Conservation (phyloP, 164 flowering plant genomes). For the Chloranthus sessilifolius region DNA sequence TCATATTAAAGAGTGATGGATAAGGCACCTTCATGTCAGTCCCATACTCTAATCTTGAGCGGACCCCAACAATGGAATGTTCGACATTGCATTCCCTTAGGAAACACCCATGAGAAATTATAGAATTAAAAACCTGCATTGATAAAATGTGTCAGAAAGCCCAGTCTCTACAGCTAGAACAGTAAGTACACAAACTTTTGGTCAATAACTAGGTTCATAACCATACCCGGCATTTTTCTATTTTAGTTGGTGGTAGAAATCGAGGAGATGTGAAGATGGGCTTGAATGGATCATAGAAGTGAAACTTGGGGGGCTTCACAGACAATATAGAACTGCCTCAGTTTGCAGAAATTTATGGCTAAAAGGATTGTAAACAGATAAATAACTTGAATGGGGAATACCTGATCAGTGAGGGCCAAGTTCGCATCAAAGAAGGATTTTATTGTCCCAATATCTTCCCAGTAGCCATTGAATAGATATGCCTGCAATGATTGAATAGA, state of each 20-base stretch:
- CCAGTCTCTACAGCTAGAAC: neutral
- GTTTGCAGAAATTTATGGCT: neutral
- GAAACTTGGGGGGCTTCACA: conserved; percentile 59
- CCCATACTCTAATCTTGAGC: conserved; percentile 74
- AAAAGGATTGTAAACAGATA: neutral
- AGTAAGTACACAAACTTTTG: conserved; percentile 1
- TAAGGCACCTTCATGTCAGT: conserved; percentile 56
- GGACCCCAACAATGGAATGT: conserved; percentile 73
- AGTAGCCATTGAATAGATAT: conserved; percentile 73
- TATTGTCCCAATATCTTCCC: conserved; percentile 91
- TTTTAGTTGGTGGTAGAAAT: conserved; percentile 77
- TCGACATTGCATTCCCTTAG: conserved; percentile 58
- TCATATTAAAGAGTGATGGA: no score
- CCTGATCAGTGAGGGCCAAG: conserved; percentile 79
- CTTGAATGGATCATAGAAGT: conserved; percentile 69
- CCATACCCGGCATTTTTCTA: conserved; percentile 60
- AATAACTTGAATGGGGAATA: conserved; percentile 8
- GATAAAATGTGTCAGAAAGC: neutral
- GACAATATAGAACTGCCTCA: neutral
- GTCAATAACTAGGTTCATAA: no score
- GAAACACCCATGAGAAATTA: conserved; percentile 88
- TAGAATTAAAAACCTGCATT: conserved; percentile 64
- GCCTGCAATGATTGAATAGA: conserved; percentile 37
- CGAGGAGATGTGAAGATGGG: conserved; percentile 84
- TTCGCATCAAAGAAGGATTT: conserved; percentile 78